phyloP scores from a whole-genome alignment of 176 grass and related monocot species.

The Phoenix roebelenii region DNA sequence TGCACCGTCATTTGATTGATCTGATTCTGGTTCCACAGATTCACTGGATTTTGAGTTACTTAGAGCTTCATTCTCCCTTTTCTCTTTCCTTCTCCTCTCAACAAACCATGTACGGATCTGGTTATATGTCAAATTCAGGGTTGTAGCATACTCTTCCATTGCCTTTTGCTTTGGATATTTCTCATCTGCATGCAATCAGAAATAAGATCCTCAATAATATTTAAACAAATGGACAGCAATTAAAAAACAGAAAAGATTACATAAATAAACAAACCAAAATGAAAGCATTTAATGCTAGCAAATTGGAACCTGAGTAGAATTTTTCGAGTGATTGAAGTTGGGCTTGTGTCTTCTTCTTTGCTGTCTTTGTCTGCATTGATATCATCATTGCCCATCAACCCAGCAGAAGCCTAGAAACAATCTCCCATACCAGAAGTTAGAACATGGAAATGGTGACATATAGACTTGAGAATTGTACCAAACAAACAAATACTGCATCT shows the following conservation, averaged over 20 bases:
- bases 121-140: slow-evolving; percentile 58
- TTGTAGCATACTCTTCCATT: slow-evolving; percentile 50
- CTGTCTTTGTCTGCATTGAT: slow-evolving; percentile 21
- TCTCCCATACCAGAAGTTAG: too few relatives aligned
- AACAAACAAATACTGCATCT: too few relatives aligned
- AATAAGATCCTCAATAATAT: not conserved
- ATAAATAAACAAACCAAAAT: slow-evolving; percentile 4
- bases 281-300: not conserved
- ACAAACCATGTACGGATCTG: slow-evolving; percentile 90
- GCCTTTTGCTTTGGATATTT: slow-evolving; percentile 68
- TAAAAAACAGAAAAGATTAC: slow-evolving; percentile 1
- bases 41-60: too few relatives aligned
- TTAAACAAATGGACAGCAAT: not conserved
- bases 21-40: too few relatives aligned
- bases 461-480: too few relatives aligned
- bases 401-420: too few relatives aligned
- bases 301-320: slow-evolving; percentile 57
- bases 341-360: slow-evolving; percentile 52
- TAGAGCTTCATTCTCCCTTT: slow-evolving; percentile 34
- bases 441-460: too few relatives aligned
- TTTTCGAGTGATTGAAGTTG: slow-evolving; percentile 72
- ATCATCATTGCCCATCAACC: slow-evolving; percentile 11
- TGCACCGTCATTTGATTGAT: too few relatives aligned
- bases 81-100: slow-evolving; percentile 94
- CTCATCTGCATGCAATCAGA: slow-evolving; percentile 28